phyloP scores from a whole-genome alignment of 495 filamentous ascomycete species.

The Polyplosphaeria fusca region DNA sequence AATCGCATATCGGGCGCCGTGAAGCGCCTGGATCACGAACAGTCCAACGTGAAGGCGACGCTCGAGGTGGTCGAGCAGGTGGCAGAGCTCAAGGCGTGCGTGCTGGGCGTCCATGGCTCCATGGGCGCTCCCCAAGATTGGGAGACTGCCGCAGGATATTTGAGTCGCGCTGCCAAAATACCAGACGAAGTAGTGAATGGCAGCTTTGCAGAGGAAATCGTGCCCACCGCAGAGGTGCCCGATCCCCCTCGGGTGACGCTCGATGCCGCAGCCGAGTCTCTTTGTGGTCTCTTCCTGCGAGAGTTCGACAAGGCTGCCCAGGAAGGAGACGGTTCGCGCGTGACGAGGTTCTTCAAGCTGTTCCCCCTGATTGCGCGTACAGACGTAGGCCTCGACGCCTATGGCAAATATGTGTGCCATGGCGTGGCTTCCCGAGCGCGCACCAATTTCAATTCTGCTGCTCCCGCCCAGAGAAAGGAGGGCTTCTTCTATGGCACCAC shows the following conservation, averaged over 20 bases:
- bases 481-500: slow-evolving; percentile 90
- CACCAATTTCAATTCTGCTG: slow-evolving; percentile 62
- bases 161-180: slow-evolving; percentile 76
- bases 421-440: slow-evolving; percentile 83
- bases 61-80: slow-evolving; percentile 93
- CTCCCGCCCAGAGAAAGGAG: slow-evolving; percentile 58
- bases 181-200: slow-evolving; percentile 75
- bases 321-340: slow-evolving; percentile 77
- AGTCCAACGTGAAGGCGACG: slow-evolving; percentile 83
- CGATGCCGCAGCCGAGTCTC: slow-evolving; percentile 76
- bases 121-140: slow-evolving; percentile 99
- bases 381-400: slow-evolving; percentile 87
- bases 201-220: slow-evolving; percentile 86
- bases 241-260: slow-evolving; percentile 86
- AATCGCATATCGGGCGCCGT: slow-evolving; percentile 80
- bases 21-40: slow-evolving; percentile 80
- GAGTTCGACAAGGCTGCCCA: slow-evolving; percentile 92
- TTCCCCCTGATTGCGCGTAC: slow-evolving; percentile 91
- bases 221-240: slow-evolving; percentile 91
- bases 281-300: slow-evolving; percentile 84
- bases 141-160: slow-evolving; percentile 90
- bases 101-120: slow-evolving; percentile 88
- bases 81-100: slow-evolving; percentile 90
- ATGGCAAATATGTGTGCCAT: slow-evolving; percentile 91
- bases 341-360: slow-evolving; percentile 96